These are phyloP conservation scores for Erysiphe pulchra DNA, from an alignment of 2,329 filamentous ascomycete genomes.

Conservation along the genomic window DNA sequence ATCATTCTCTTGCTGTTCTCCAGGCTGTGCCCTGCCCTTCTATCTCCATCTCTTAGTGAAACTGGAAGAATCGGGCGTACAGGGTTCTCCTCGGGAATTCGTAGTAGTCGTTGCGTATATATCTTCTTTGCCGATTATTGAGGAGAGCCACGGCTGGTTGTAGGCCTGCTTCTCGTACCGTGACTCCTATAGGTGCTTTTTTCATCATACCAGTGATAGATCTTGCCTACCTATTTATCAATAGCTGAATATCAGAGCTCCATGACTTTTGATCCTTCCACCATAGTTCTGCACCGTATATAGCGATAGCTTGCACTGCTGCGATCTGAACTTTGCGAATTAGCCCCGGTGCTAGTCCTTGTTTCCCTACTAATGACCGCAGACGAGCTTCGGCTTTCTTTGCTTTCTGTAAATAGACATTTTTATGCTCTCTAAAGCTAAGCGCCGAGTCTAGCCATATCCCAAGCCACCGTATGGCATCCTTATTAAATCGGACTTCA, in stretches of 20 bases:
- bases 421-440: no score
- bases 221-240: neutral
- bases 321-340: neutral
- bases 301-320: neutral
- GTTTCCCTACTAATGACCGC: neutral
- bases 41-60: neutral
- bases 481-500: neutral
- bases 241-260: neutral
- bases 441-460: no score
- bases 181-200: neutral
- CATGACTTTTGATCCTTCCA: neutral
- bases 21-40: neutral
- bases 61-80: neutral
- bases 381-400: neutral
- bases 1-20: neutral
- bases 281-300: neutral
- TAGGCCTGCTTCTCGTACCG: neutral
- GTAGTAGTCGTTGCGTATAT: neutral
- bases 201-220: neutral
- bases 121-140: neutral
- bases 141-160: neutral
- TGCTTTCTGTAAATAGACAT: no score
- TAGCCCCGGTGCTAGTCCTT: neutral
- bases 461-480: no score
- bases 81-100: neutral